Base-by-base conservation (phyloP, 805 yeast species). In the Lipomyces sp. region DNA sequence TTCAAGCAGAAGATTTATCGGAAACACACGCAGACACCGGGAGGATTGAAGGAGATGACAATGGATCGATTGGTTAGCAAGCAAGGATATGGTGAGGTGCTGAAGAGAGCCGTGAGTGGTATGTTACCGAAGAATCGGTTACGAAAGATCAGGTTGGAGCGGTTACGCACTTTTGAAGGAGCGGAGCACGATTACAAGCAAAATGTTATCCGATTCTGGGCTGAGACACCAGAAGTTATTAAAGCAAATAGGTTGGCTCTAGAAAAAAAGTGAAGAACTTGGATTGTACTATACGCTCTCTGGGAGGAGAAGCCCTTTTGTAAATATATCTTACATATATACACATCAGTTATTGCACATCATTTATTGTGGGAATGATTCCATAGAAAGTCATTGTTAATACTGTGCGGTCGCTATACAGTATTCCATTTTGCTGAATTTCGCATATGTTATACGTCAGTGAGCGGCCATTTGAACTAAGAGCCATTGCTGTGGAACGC, bases 121-220 rank as follows among this genome's bases (percentile, higher is more conserved):
- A 95, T 95, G 99, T 83, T 95, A 64, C 99, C 99, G 54, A 93
- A 91, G 80, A 94, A 95, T 78, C 87, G 87, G 74, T 84, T 89
- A 70, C 86, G 98, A 77, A 85, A 88, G 73, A 80, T 82, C 13
- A 87, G 99, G 77, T 78, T 95, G 74, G 94, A 86, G 34, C 86
- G 99, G 76, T 82, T 95, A 68, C 92, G 91, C 79, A 86, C 91
- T 0, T 90, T 85, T 77, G 98, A 96, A 73, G 97, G 94, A 35
- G 86, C 91, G 65, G 90, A 90, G 64, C 90, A 90, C 76, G 98
- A 97, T 32, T 95, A 91, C 77, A 86, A 86, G 70, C 84, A 87
- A 71, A 95, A 95, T 75, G 82, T 94, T 64, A 81, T 90, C 33
- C 51, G 53, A 59, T 62, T 45, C 39, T 68, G 71, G 71, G 67